Percentiles rank a stretch among this genome's conserved stretches.
phyloP scores from a whole-genome alignment of 108 stramenopile genomes.

The Pinguiococcus pyrenoidosus region DNA sequence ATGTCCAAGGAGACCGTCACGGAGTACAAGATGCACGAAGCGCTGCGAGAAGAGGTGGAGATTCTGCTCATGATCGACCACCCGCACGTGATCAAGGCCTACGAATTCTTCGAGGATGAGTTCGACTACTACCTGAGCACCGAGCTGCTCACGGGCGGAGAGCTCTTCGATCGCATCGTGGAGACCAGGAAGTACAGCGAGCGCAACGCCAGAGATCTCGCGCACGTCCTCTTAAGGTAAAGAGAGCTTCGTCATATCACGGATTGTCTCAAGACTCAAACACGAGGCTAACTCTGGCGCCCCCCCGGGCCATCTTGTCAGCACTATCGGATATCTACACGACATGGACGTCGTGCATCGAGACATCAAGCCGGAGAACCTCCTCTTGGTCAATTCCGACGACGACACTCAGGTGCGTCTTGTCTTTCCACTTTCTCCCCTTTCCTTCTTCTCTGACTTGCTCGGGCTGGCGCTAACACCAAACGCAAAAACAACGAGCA shows the following conservation, averaged over 20 bases:
- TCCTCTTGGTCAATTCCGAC: slow-evolving; percentile 45
- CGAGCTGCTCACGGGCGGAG: slow-evolving; percentile 66
- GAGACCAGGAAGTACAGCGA: slow-evolving; percentile 71
- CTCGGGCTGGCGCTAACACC: too few relatives aligned
- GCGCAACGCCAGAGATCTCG: slow-evolving; percentile 55
- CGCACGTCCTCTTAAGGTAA: slow-evolving; percentile 54
- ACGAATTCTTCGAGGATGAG: slow-evolving; percentile 38
- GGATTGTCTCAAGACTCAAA: slow-evolving; percentile 64
- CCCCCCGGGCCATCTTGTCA: slow-evolving; percentile 49
- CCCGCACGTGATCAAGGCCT: slow-evolving; percentile 19
- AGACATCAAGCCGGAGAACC: slow-evolving; percentile 59
- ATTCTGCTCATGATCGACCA: slow-evolving; percentile 15
- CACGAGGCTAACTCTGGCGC: neutral
- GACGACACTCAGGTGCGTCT: slow-evolving; percentile 70
- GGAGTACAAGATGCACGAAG: neutral
- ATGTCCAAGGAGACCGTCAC: slow-evolving; percentile 3
- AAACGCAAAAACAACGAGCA: too few relatives aligned
- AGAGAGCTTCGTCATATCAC: slow-evolving; percentile 55
- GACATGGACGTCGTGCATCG: slow-evolving; percentile 71
- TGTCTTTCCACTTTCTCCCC: too few relatives aligned
- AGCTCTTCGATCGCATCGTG: slow-evolving; percentile 79
- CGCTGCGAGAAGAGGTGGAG: slow-evolving; percentile 1
- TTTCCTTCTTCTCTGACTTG: too few relatives aligned
- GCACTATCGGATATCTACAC: neutral
- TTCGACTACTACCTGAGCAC: slow-evolving; percentile 57